Conservation (phyloP, 2,329 filamentous ascomycete species). For the Colletotrichum sp. region DNA sequence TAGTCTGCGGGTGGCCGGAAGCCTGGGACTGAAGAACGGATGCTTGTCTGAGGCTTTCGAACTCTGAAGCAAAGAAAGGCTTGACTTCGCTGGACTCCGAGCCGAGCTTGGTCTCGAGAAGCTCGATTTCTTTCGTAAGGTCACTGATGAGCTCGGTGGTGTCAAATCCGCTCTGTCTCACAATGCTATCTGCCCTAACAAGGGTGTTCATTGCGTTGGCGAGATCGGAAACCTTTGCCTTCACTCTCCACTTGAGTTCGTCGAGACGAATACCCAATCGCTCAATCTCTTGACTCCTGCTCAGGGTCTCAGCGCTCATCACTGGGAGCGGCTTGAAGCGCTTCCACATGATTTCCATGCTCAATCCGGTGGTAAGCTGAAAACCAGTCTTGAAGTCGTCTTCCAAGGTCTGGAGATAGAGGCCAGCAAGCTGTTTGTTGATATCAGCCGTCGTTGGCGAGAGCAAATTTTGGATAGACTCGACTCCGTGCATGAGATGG, state of each 20-base stretch:
- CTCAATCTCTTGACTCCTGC: conserved; percentile 56
- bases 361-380: conserved; percentile 75
- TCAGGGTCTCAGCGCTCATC: conserved; percentile 47
- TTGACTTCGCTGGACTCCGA: conserved; percentile 43
- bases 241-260: conserved; percentile 62
- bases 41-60: conserved; percentile 62
- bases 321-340: conserved; percentile 69
- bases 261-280: conserved; percentile 66
- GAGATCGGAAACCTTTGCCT: conserved; percentile 56
- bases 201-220: conserved; percentile 60
- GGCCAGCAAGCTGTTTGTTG: conserved; percentile 42
- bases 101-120: conserved; percentile 52
- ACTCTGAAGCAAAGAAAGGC: conserved; percentile 60
- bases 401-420: conserved; percentile 48
- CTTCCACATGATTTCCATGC: conserved; percentile 83
- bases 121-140: conserved; percentile 55
- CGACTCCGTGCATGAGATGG: conserved; percentile 58
- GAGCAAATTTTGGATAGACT: conserved; percentile 42
- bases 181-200: conserved; percentile 59
- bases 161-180: conserved; percentile 50
- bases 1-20: neutral
- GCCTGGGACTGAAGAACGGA: conserved; percentile 43
- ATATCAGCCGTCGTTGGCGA: conserved; percentile 26
- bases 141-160: conserved; percentile 53
- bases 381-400: conserved; percentile 72